Conservation (phyloP, 495 filamentous ascomycete genomes). For the Bathelium albidoporum region DNA sequence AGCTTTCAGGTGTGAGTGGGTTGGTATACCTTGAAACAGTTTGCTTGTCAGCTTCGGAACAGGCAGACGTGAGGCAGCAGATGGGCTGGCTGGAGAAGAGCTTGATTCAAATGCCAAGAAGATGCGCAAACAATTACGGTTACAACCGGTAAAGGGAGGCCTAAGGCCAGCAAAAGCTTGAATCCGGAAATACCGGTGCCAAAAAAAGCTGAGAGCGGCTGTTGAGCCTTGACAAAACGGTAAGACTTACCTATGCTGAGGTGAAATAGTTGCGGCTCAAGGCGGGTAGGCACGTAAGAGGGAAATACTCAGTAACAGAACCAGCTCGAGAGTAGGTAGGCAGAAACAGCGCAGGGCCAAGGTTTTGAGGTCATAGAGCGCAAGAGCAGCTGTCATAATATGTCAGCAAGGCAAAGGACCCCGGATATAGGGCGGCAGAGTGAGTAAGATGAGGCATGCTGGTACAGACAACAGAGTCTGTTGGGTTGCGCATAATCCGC, state of each 20-base stretch:
- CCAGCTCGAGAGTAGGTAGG: neutral
- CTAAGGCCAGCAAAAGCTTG: neutral
- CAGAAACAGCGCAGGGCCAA: neutral
- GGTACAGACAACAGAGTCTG: neutral
- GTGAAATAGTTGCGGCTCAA: neutral
- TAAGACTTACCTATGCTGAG: neutral
- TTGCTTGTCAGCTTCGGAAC: neutral
- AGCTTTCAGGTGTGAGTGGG: neutral
- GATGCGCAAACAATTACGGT: neutral
- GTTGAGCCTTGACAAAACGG: no score
- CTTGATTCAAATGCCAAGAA: neutral
- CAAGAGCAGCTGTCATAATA: neutral
- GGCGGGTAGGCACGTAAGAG: neutral
- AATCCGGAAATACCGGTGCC: neutral
- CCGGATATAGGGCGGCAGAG: neutral
- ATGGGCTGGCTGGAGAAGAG: neutral
- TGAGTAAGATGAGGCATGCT: slow-evolving; percentile 6
- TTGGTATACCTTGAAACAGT: neutral
- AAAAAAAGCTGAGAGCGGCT: no score
- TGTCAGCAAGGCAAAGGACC: neutral
- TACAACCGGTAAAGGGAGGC: neutral
- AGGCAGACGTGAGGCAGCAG: neutral
- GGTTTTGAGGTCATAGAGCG: neutral
- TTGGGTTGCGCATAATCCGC: neutral
- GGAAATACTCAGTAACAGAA: neutral